Evolutionary conservation across 768 basidiomycete species (phyloP).

Genomic region (Suillus variegatus): DNA sequence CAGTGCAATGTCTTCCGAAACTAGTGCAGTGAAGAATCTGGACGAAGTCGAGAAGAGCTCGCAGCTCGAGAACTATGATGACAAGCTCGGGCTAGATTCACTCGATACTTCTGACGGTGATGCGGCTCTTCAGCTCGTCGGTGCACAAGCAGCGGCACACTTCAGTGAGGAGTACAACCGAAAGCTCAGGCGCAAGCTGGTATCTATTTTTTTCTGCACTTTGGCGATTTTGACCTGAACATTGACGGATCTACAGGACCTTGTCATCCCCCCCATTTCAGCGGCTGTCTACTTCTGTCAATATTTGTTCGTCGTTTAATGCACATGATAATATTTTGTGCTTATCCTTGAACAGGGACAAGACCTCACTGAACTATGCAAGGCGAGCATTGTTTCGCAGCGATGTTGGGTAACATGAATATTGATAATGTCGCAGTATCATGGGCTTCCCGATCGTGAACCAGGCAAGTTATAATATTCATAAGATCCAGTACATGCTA

Average conservation of each 20-base stretch:
- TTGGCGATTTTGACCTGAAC: neutral
- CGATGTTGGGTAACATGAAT: conserved; percentile 2
- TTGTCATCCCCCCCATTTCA: conserved; percentile 53
- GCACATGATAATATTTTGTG: conserved; percentile 5
- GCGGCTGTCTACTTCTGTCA: conserved; percentile 72
- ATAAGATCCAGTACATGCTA: neutral
- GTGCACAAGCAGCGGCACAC: conserved; percentile 45
- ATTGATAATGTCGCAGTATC: conserved; percentile 39
- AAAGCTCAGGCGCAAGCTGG: conserved; percentile 59
- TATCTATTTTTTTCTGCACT: conserved; percentile 22
- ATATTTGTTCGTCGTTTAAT: conserved; percentile 48
- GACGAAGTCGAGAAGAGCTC: conserved; percentile 19
- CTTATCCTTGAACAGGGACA: conserved; percentile 46
- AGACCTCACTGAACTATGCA: conserved; percentile 72
- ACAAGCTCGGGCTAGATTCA: conserved; percentile 33
- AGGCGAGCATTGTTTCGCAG: conserved; percentile 36
- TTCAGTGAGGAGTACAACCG: conserved; percentile 65
- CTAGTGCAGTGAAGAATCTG: conserved; percentile 10
- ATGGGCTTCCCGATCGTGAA: conserved; percentile 69
- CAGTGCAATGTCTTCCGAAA: conserved; percentile 21
- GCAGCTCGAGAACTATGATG: conserved; percentile 26
- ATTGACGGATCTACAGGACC: conserved; percentile 37
- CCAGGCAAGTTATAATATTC: conserved; percentile 38
- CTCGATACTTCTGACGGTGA: conserved; percentile 49
- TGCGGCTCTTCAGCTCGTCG: conserved; percentile 63